Percentiles rank a stretch among this genome's conserved stretches.
Conservation (phyloP, 306 rosid genomes). For the Quercus cerris region DNA sequence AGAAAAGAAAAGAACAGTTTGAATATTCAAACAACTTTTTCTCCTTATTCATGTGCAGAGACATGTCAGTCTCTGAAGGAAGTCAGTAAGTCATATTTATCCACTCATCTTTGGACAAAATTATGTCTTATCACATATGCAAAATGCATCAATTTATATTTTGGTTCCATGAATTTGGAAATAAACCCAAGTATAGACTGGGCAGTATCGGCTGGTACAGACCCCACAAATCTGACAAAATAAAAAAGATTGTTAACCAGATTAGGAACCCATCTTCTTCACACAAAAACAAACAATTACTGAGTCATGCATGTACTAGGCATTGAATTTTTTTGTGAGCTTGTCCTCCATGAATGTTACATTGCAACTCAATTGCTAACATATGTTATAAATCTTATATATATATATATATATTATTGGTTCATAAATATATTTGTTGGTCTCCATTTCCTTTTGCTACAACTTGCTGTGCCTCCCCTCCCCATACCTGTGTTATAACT, state of each 20-base stretch:
- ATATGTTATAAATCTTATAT: background rate
- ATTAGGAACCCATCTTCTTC: background rate
- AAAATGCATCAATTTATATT: background rate
- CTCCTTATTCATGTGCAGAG: background rate
- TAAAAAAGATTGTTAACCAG: background rate
- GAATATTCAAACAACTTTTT: background rate
- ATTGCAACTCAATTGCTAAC: background rate
- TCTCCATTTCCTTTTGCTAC: background rate
- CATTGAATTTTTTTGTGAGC: background rate
- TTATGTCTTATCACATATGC: no score
- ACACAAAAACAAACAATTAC: background rate
- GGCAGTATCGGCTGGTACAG: background rate
- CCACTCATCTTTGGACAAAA: background rate
- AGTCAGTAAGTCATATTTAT: background rate
- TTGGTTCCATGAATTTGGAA: background rate
- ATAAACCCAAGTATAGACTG: background rate
- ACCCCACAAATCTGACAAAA: background rate
- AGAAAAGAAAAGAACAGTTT: background rate
- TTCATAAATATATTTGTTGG: background rate
- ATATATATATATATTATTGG: background rate
- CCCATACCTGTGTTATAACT: slow-evolving; percentile 14
- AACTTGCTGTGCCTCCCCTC: background rate
- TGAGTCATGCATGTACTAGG: background rate
- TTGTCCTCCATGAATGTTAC: background rate
- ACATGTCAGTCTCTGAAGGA: background rate